phyloP scores from a whole-genome alignment of 441 rosid genomes.

The Hura crepitans region DNA sequence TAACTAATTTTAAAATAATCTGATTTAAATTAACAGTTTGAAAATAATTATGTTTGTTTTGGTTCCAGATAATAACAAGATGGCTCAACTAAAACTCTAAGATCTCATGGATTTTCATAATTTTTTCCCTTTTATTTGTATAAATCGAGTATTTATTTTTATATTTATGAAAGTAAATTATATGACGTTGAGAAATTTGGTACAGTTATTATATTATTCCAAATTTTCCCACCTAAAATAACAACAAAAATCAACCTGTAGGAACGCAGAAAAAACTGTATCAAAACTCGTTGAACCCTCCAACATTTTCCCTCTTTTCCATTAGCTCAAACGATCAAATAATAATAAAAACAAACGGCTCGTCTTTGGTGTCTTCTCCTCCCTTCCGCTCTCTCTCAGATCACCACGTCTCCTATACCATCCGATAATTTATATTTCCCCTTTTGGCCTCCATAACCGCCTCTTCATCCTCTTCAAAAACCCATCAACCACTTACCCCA shows the following conservation, averaged over 20 bases:
- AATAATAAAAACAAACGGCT: neutral
- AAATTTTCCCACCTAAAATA: slow-evolving; percentile 19
- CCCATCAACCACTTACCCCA: neutral
- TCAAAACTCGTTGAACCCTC: slow-evolving; percentile 5
- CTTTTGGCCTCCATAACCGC: neutral
- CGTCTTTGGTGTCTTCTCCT: neutral
- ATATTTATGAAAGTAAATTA: no score
- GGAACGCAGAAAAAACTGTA: neutral
- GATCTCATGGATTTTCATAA: no score
- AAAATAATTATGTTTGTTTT: no score
- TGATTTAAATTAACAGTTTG: no score
- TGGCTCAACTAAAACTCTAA: no score
- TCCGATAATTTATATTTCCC: neutral
- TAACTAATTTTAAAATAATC: no score
- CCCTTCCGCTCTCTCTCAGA: neutral
- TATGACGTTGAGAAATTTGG: no score
- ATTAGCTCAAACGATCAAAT: slow-evolving; percentile 5
- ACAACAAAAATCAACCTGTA: neutral
- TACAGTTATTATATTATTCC: neutral
- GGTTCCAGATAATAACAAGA: no score
- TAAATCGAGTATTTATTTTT: no score
- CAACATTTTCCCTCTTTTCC: slow-evolving; percentile 20
- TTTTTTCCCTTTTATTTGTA: no score
- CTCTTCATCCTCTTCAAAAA: neutral
- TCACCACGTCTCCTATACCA: slow-evolving; percentile 8